Evolutionary conservation across 73 alveolate species (phyloP), one percentile per base, ranked within the genome.

Genomic region (Paramecium pentaurelia): DNA sequence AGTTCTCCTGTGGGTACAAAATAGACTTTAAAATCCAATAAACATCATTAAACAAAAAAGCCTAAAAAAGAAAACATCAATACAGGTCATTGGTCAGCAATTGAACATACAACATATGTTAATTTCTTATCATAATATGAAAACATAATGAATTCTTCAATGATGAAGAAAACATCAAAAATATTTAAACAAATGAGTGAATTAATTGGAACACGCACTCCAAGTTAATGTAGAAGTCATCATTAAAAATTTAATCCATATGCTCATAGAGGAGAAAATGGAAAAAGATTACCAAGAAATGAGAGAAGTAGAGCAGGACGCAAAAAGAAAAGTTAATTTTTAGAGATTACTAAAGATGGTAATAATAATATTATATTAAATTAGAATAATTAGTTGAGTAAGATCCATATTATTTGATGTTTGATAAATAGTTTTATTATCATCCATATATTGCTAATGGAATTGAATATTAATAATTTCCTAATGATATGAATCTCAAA

Each of bases 301-400:
- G 91, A 80, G 49, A 80, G 91, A 80, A 80, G 91, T 80, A 45
- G 91, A 22, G 91, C 91, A 32, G 91, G 91, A 32, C 49, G 91
- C 8, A 80, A 80, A 49, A 80, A 80, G 91, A 80, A 80, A 40
- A 73, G 6, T 36, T 27, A 36, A 30, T 37, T 14, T 5, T 16
- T 14, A 34, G 87, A 73, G 6, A 8, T 73, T 30, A 6, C 68
- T 16, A 73, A 73, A 40, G 87, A 36, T 22, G 87, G 87, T 73
- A 73, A 25, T 22, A 68, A 68, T 73, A 73, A 25, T 9, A 20
- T 54, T 54, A 8, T 54, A 4, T 54, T 18, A 1, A 54, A 16
- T n/a, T 68, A 54, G 70, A 54, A 54, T 54, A 54, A 54, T 22
- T 18, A 54, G 32, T 54, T 54, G 70, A 54, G 4, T 22, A 54